Conservation (phyloP, 2,329 filamentous ascomycete species). For the Ophiocordyceps camponoti-saundersi region DNA sequence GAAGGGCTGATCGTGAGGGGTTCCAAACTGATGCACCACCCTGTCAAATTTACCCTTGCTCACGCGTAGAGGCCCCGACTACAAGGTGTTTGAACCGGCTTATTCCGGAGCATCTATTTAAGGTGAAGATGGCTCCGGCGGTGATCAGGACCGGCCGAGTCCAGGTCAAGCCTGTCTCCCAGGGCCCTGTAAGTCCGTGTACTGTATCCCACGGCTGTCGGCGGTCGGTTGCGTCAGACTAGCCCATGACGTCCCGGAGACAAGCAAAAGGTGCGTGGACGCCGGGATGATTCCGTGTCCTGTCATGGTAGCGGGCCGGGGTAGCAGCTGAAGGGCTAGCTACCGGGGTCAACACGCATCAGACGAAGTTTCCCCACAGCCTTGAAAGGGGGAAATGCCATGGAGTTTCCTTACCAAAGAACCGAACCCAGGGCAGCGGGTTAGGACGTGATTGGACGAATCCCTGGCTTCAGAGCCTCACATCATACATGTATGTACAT, state of each 20-base stretch:
- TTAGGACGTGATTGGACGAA: too few species aligned
- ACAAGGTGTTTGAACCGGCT: neutral
- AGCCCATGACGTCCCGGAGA: neutral
- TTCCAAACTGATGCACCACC: neutral
- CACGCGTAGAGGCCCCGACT: neutral
- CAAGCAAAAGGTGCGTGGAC: neutral
- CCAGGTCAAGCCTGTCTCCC: neutral
- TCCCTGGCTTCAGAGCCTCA: too few species aligned
- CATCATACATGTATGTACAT: too few species aligned
- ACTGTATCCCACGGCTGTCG: neutral
- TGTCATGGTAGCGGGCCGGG: neutral
- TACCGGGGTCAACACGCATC: neutral
- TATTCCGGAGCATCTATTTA: neutral
- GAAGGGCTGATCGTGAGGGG: neutral
- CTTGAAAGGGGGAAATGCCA: neutral
- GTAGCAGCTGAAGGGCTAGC: neutral
- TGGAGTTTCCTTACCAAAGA: too few species aligned
- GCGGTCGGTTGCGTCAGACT: neutral
- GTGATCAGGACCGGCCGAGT: neutral
- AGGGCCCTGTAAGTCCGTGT: too few species aligned
- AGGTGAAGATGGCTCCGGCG: neutral
- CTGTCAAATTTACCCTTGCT: neutral
- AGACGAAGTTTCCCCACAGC: neutral
- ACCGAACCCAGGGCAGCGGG: too few species aligned
- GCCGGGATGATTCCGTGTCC: neutral